A percentile compares a stretch with the other conserved stretches of the same genome.
Conservation (phyloP, 192 early-diverging fungal genomes). For the Coemansia sp. region DNA sequence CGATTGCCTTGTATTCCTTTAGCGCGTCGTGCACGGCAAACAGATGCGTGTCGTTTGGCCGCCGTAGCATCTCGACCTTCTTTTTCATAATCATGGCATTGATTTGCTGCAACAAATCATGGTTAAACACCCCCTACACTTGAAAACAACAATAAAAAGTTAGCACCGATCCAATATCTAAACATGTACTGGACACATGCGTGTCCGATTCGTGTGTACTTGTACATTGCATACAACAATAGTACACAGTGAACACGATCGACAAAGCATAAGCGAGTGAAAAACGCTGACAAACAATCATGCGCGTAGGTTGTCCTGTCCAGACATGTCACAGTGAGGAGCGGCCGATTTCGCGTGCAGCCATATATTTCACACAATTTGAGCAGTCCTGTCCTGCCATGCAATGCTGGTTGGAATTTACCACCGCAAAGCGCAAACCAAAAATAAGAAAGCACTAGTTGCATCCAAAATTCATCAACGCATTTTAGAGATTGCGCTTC, state of each 20-base stretch:
- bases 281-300: neutral
- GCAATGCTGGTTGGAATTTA: no score
- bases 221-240: neutral
- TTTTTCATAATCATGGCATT: slow-evolving; percentile 38
- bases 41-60: slow-evolving; percentile 35
- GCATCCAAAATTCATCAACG: neutral
- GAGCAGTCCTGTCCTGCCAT: no score
- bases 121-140: slow-evolving; percentile 28
- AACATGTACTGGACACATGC: neutral
- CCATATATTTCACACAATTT: no score
- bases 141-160: neutral
- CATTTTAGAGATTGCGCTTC: neutral
- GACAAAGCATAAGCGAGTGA: neutral
- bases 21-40: slow-evolving; percentile 33
- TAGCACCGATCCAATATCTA: neutral
- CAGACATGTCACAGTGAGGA: no score
- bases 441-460: slow-evolving; percentile 1
- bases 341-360: no score
- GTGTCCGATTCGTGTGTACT: neutral
- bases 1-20: slow-evolving; percentile 29
- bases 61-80: slow-evolving; percentile 39
- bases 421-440: neutral
- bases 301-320: no score
- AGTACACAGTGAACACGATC: slow-evolving; percentile 5
- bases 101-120: slow-evolving; percentile 36